Evolutionary conservation across 2,329 filamentous ascomycete species (phyloP), one percentile per base, ranked within the genome.

Genomic region (Hymenoscyphus occultus): DNA sequence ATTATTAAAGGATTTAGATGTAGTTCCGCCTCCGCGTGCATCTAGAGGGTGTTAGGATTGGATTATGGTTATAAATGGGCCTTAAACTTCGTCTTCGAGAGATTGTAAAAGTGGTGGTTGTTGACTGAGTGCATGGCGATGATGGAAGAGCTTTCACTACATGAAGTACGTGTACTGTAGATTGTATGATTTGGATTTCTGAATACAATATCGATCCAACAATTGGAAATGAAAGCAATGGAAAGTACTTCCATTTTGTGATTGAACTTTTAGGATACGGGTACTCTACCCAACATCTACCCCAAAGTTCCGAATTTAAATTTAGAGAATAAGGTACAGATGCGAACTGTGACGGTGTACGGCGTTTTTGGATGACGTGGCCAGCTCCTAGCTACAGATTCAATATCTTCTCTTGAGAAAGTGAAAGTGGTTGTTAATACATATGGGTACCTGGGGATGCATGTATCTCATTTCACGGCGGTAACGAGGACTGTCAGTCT

Each of bases 1-100:
- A 14, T 54, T 72, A 7, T 42, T 72, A 22, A 63, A 63, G 64
- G 58, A 71, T 61, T 65, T 68, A 12, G 16, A 51, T 40, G 56
- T 64, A 31, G 62, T 64, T 28, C 1, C 5, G 10, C 48, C 48
- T 22, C 48, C 48, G 10, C 48, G 19, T 28, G 19, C 48, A 4
- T 54, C 19, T 19, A 22, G 19, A 5, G n/a, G 22, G 9, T 54
- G 10, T 22, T 28, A 22, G 19, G 42, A n/a, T 45, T 28, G n/a
- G 22, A n/a, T 5, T 22, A 19, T 45, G 16, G n/a, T 6, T n/a
- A 22, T 22, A 10, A 9, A 48, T n/a, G n/a, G 45, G 19, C n/a
- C 4, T 48, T n/a, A 28, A 28, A 28, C 28, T 3, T 28, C 5
- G 45, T 2, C 5, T 48, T 16, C 14, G 5, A 19, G 42, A 48